Percentiles rank a stretch among this genome's conserved stretches.
Evolutionary conservation across 2,329 filamentous ascomycete species (phyloP).

Genomic region (Verticillium dahliae): DNA sequence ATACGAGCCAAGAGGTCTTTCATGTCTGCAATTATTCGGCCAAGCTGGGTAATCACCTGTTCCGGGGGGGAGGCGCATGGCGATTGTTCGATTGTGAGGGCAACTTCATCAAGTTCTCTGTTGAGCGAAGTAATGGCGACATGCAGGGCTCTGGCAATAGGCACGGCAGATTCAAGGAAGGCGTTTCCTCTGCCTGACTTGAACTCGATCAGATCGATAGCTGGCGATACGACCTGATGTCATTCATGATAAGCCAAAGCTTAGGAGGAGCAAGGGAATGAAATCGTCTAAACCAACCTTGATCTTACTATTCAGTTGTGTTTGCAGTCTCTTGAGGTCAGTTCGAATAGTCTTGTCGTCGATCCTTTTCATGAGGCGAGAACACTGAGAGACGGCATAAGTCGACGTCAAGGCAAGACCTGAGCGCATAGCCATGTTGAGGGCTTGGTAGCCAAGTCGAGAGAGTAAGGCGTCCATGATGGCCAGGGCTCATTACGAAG

Average conservation of each 20-base stretch:
- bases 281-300: conserved; percentile 41
- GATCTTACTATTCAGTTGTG: conserved; percentile 77
- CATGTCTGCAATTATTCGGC: conserved; percentile 67
- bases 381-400: conserved; percentile 79
- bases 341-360: conserved; percentile 55
- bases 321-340: conserved; percentile 67
- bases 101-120: conserved; percentile 62
- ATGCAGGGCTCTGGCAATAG: conserved; percentile 74
- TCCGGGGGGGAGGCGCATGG: conserved; percentile 40
- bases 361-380: conserved; percentile 69
- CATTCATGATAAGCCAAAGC: background rate
- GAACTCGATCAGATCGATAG: conserved; percentile 87
- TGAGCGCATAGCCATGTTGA: conserved; percentile 88
- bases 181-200: conserved; percentile 58
- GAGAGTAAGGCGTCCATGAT: conserved; percentile 65
- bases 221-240: conserved; percentile 72
- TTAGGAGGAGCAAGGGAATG: background rate
- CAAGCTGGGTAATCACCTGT: conserved; percentile 58
- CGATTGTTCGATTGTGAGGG: conserved; percentile 51
- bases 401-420: conserved; percentile 79
- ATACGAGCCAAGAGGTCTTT: conserved; percentile 69
- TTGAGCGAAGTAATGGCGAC: conserved; percentile 78
- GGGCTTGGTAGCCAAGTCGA: conserved; percentile 58
- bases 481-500: conserved; percentile 3
- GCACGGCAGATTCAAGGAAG: conserved; percentile 74